Conservation (phyloP, 2,329 filamentous ascomycete species). For the Nannizziopsis barbatae region DNA sequence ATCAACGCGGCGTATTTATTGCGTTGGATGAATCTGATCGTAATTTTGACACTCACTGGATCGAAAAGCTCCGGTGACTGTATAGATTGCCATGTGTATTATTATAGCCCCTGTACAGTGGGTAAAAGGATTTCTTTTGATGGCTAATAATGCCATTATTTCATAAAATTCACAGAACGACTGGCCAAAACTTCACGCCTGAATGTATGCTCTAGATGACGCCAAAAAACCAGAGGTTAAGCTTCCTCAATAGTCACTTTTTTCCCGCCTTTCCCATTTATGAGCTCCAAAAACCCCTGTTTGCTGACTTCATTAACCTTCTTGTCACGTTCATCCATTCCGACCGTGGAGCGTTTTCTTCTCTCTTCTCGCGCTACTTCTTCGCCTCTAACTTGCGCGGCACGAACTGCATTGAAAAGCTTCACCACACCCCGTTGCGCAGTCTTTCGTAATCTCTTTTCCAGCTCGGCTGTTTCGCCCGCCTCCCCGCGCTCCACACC, state of each 20-base stretch:
- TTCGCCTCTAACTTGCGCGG: slow-evolving; percentile 78
- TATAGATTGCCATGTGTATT: slow-evolving; percentile 11
- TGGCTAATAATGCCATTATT: slow-evolving; percentile 17
- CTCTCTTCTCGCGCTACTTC: slow-evolving; percentile 58
- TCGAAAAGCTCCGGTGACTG: not conserved
- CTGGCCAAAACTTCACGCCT: slow-evolving; percentile 30
- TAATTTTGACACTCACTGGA: not conserved
- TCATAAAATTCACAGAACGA: too few species aligned
- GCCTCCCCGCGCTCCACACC: slow-evolving; percentile 46
- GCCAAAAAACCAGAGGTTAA: slow-evolving; percentile 19
- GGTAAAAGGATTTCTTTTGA: slow-evolving; percentile 9
- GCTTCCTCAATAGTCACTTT: slow-evolving; percentile 37
- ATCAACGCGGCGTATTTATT: not conserved
- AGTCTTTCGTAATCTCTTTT: slow-evolving; percentile 72
- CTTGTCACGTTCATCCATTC: slow-evolving; percentile 68
- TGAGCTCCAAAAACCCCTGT: slow-evolving; percentile 88
- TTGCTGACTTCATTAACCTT: slow-evolving; percentile 93
- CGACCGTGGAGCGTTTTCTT: slow-evolving; percentile 62
- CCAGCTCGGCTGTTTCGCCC: slow-evolving; percentile 52
- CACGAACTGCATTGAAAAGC: slow-evolving; percentile 88
- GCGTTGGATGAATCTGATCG: not conserved
- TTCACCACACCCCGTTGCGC: slow-evolving; percentile 90
- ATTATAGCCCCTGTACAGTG: slow-evolving; percentile 7
- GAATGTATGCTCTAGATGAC: slow-evolving; percentile 39
- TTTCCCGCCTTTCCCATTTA: slow-evolving; percentile 49